Conservation (phyloP, 768 basidiomycete genomes). For the Rhizopogon vinicolor region DNA sequence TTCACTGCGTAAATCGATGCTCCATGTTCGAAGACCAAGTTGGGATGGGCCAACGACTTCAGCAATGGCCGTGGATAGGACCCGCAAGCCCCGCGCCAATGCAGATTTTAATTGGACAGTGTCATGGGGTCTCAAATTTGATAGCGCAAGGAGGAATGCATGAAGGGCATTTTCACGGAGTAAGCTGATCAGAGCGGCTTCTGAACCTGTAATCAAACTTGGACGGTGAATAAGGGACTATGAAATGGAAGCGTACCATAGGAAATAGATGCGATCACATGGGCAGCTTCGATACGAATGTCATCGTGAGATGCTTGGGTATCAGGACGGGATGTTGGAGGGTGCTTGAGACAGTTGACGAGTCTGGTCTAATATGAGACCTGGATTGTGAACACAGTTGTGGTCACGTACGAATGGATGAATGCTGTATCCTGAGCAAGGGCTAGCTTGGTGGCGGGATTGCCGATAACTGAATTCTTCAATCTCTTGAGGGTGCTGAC, state of each 20-base stretch:
- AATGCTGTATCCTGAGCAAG: constrained; percentile 54
- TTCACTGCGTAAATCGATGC: constrained; percentile 38
- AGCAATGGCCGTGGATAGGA: constrained; percentile 53
- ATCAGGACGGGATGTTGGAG: constrained; percentile 25
- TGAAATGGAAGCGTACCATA: constrained; percentile 40
- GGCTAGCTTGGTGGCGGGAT: constrained; percentile 63
- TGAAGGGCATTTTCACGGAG: constrained; percentile 53
- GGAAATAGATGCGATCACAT: constrained; percentile 68
- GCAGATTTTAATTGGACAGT: constrained; percentile 44
- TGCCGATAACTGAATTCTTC: constrained; percentile 78
- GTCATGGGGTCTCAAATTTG: constrained; percentile 37
- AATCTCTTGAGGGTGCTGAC: constrained; percentile 49
- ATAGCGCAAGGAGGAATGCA: constrained; percentile 60
- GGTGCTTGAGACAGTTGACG: constrained; percentile 53
- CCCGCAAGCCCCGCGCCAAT: constrained; percentile 58
- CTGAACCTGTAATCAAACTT: constrained; percentile 38
- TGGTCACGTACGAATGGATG: constrained; percentile 44
- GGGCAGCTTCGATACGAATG: constrained; percentile 67
- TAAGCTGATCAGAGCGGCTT: constrained; percentile 52
- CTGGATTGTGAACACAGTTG: neutral
- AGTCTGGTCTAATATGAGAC: constrained; percentile 37
- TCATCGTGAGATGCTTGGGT: constrained; percentile 40
- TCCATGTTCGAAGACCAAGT: constrained; percentile 47
- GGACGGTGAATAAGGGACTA: neutral
- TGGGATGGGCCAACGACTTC: constrained; percentile 67